A percentile compares a stretch with the other conserved stretches of the same genome.
These are phyloP conservation scores for Coemansia sp. DNA, from an alignment of 192 early-diverging fungal species.

Conservation along the genomic window DNA sequence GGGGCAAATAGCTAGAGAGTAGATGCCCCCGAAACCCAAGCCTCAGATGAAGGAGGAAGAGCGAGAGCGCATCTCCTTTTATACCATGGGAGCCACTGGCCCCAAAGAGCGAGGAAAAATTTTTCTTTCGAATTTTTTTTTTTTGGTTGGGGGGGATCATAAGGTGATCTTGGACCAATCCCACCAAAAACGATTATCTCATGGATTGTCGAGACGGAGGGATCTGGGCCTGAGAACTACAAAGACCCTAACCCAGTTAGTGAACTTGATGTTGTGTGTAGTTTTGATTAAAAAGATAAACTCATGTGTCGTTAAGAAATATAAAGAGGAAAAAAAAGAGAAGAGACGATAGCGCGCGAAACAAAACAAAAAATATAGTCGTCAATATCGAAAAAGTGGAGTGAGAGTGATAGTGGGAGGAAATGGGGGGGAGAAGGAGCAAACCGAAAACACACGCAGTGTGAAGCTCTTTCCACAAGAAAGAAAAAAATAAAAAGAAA, in stretches of 20 bases:
- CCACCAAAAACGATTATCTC: neutral
- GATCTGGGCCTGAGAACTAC: neutral
- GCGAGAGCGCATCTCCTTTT: slow-evolving; percentile 16
- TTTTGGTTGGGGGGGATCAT: neutral
- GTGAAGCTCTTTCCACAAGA: neutral
- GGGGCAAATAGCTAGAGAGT: slow-evolving; percentile 39
- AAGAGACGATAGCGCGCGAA: neutral
- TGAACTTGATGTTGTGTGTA: neutral
- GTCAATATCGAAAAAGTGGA: slow-evolving; percentile 13
- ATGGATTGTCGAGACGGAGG: neutral
- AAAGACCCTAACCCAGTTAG: neutral
- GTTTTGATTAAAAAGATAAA: neutral
- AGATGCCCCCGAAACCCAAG: slow-evolving; percentile 42
- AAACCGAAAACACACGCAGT: neutral
- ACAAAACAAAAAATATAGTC: slow-evolving; percentile 10
- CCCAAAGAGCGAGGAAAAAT: neutral
- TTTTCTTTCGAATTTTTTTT: neutral
- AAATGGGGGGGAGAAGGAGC: neutral
- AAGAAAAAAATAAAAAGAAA: neutral
- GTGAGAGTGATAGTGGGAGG: neutral
- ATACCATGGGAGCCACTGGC: slow-evolving; percentile 8
- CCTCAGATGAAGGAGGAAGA: neutral
- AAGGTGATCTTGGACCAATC: neutral
- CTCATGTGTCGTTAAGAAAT: neutral
- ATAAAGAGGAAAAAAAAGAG: neutral